Evolutionary conservation across 768 basidiomycete genomes (phyloP).

Genomic region (Agrocybe praecox): DNA sequence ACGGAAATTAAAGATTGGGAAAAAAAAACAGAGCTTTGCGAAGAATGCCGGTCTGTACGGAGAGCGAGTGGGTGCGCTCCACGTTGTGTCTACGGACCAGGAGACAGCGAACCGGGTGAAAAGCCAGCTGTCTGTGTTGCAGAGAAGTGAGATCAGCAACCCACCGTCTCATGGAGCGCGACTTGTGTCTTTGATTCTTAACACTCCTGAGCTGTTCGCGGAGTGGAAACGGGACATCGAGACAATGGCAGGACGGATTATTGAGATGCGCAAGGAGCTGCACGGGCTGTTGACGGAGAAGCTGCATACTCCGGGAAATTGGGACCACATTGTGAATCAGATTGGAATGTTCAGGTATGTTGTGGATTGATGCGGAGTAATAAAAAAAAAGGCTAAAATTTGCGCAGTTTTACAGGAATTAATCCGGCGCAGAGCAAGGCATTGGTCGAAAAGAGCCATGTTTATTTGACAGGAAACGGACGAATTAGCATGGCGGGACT

Average conservation of each 20-base stretch:
- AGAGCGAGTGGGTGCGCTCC: conserved; percentile 93
- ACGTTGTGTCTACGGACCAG: conserved; percentile 65
- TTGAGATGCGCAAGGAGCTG: conserved; percentile 85
- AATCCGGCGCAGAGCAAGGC: conserved; percentile 63
- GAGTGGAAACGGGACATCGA: conserved; percentile 91
- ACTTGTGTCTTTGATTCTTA: conserved; percentile 83
- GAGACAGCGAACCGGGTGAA: conserved; percentile 75
- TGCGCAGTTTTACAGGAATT: conserved; percentile 76
- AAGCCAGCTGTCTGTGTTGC: conserved; percentile 90
- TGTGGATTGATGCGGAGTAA: not conserved
- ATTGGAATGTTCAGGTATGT: conserved; percentile 99
- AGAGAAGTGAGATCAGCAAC: conserved; percentile 94
- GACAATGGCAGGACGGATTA: conserved; percentile 94
- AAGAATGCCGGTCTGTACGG: conserved; percentile 97
- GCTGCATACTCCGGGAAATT: conserved; percentile 86
- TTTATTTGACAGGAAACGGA: conserved; percentile 87
- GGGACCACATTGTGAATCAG: conserved; percentile 95
- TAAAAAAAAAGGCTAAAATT: not conserved
- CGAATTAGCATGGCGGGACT: conserved; percentile 95
- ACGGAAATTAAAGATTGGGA: not conserved
- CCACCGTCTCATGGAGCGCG: conserved; percentile 92
- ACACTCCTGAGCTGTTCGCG: conserved; percentile 69
- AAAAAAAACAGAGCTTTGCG: conserved; percentile 77
- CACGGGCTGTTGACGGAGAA: conserved; percentile 73
- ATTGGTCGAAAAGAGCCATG: conserved; percentile 71